phyloP scores from a whole-genome alignment of 352 stramenopile species.

The Phytophthora pseudosyringae region DNA sequence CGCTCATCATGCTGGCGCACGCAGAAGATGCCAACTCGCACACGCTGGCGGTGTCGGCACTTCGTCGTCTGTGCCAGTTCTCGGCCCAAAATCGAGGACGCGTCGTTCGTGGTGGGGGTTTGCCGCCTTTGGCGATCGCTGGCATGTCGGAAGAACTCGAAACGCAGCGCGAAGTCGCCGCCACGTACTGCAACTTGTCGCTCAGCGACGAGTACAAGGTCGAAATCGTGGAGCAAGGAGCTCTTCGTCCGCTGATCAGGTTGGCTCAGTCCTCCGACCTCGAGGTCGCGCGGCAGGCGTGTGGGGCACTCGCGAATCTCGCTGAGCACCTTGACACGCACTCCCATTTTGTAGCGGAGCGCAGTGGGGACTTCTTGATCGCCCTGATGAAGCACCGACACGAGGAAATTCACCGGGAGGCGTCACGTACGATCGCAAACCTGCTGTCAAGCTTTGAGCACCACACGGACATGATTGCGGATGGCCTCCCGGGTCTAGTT shows the following conservation, averaged over 20 bases:
- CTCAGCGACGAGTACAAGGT: constrained; percentile 93
- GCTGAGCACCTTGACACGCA: constrained; percentile 95
- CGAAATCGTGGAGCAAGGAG: constrained; percentile 85
- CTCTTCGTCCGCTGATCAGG: constrained; percentile 80
- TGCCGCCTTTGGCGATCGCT: constrained; percentile 87
- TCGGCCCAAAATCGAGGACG: constrained; percentile 87
- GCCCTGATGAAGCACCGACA: constrained; percentile 84
- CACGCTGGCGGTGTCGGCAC: constrained; percentile 92
- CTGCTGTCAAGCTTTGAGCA: constrained; percentile 93
- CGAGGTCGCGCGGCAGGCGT: constrained; percentile 92
- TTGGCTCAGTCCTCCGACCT: constrained; percentile 91
- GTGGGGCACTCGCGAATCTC: constrained; percentile 94
- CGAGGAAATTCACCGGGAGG: constrained; percentile 95
- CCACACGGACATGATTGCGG: constrained; percentile 91
- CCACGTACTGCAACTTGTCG: constrained; percentile 94
- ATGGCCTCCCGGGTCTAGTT: constrained; percentile 92
- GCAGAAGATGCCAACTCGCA: constrained; percentile 89
- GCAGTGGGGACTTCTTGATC: constrained; percentile 77
- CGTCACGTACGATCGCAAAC: constrained; percentile 93
- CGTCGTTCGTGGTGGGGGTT: constrained; percentile 86
- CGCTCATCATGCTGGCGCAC: constrained; percentile 91
- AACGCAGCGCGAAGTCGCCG: constrained; percentile 94
- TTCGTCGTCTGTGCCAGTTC: constrained; percentile 93
- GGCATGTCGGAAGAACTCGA: constrained; percentile 92
- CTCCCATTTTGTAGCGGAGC: constrained; percentile 78